Evolutionary conservation across 371 early-diverging fungal genomes (phyloP).

Genomic region (Vavraia culicis): DNA sequence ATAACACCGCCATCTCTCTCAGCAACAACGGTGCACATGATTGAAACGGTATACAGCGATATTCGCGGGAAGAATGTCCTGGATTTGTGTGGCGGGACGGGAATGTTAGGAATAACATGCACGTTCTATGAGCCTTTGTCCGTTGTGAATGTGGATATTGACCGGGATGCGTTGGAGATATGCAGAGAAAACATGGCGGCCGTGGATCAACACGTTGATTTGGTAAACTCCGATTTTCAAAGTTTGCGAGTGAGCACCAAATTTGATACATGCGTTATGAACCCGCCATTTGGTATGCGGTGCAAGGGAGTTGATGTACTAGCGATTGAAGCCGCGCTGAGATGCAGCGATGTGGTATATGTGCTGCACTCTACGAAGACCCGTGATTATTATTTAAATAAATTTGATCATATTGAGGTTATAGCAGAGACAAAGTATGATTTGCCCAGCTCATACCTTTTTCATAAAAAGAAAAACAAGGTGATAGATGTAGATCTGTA

Average conservation of each 20-base stretch:
- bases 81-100: conserved; percentile 40
- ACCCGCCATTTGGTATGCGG: conserved; percentile 42
- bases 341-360: conserved; percentile 24
- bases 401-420: conserved; percentile 21
- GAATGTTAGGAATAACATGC: conserved; percentile 28
- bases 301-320: conserved; percentile 31
- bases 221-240: not conserved
- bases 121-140: conserved; percentile 18
- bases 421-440: conserved; percentile 36
- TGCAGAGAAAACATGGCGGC: conserved; percentile 17
- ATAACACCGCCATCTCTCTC: conserved; percentile 39
- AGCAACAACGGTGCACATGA: conserved; percentile 14
- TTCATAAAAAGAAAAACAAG: conserved; percentile 33
- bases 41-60: conserved; percentile 25
- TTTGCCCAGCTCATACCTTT: conserved; percentile 35
- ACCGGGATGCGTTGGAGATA: conserved; percentile 10
- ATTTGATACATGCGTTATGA: conserved; percentile 32
- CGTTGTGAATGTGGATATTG: conserved; percentile 28
- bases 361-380: conserved; percentile 39
- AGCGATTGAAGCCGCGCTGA: conserved; percentile 31
- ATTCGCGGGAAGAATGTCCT: conserved; percentile 29
- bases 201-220: not conserved
- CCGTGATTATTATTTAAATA: conserved; percentile 30
- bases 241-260: no score
- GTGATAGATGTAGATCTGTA: conserved; percentile 30